A percentile compares a stretch with the other conserved stretches of the same genome.
Conservation (phyloP, 306 rosid species). For the Potentilla sterilis region DNA sequence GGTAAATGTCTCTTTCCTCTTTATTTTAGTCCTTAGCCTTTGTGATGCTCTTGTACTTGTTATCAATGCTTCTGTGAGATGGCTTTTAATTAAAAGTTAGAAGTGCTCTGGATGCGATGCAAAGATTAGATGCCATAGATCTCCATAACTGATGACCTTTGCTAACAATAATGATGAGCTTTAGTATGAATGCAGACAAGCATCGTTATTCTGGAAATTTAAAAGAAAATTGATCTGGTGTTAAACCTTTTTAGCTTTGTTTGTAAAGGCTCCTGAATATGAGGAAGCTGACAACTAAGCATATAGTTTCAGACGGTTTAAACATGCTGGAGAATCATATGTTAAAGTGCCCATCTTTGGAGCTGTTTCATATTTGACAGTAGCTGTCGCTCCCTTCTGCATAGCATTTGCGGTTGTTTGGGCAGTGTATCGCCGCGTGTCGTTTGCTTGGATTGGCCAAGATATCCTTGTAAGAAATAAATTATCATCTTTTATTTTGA, state of each 20-base stretch:
- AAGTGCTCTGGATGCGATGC: background rate
- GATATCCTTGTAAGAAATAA: constrained; percentile 82
- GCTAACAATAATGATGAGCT: background rate
- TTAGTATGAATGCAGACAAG: background rate
- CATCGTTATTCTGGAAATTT: background rate
- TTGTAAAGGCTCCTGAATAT: constrained; percentile 18
- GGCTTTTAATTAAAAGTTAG: background rate
- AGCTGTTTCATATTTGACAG: constrained; percentile 81
- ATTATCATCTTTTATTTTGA: constrained; percentile 20
- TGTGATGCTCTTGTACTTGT: background rate
- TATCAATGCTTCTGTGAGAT: background rate
- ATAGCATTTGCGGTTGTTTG: constrained; percentile 77
- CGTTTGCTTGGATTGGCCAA: constrained; percentile 94
- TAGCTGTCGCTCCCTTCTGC: constrained; percentile 94
- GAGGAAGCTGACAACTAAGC: constrained; percentile 41
- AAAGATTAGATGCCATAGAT: background rate
- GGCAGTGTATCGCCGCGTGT: constrained; percentile 59
- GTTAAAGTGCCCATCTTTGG: constrained; percentile 84
- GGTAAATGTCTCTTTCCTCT: constrained; percentile 45
- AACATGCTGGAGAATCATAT: constrained; percentile 62
- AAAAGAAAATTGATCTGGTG: background rate
- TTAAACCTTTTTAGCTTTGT: background rate
- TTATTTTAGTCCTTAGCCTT: background rate
- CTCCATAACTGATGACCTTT: background rate
- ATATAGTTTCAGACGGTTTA: constrained; percentile 95